phyloP scores from a whole-genome alignment of 2,329 filamentous ascomycete species.

The Westerdykella ornata region DNA sequence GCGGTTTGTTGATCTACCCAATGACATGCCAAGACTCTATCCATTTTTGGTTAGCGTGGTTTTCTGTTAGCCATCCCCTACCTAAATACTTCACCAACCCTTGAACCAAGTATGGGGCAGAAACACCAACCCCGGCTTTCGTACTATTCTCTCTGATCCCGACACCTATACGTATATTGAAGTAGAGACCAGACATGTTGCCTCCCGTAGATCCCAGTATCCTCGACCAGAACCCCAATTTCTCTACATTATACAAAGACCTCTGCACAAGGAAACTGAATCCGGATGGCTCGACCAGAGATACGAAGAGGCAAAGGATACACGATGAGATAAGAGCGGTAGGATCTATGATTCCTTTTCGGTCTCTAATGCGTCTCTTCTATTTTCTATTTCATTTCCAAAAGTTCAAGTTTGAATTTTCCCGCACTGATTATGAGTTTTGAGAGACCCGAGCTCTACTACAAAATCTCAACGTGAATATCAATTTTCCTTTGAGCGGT shows the following conservation, averaged over 20 bases:
- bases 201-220: constrained; percentile 37
- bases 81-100: too few species aligned
- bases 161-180: too few species aligned
- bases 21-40: too few species aligned
- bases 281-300: constrained; percentile 39
- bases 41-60: too few species aligned
- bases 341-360: constrained; percentile 8
- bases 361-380: background rate
- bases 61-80: too few species aligned
- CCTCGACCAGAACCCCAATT: constrained; percentile 39
- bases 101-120: too few species aligned
- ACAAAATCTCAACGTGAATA: background rate
- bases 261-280: constrained; percentile 40
- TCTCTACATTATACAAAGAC: constrained; percentile 42
- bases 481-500: background rate
- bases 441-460: background rate
- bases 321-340: constrained; percentile 38
- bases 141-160: too few species aligned
- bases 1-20: too few species aligned
- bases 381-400: background rate
- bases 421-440: background rate
- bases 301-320: constrained; percentile 39
- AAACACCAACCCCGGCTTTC: too few species aligned
- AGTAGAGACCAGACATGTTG: constrained; percentile 27
- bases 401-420: background rate